Percentiles rank a stretch among this genome's conserved stretches.
Evolutionary conservation across 2,329 filamentous ascomycete species (phyloP).

Genomic region (Tolypocladium pustulatum): DNA sequence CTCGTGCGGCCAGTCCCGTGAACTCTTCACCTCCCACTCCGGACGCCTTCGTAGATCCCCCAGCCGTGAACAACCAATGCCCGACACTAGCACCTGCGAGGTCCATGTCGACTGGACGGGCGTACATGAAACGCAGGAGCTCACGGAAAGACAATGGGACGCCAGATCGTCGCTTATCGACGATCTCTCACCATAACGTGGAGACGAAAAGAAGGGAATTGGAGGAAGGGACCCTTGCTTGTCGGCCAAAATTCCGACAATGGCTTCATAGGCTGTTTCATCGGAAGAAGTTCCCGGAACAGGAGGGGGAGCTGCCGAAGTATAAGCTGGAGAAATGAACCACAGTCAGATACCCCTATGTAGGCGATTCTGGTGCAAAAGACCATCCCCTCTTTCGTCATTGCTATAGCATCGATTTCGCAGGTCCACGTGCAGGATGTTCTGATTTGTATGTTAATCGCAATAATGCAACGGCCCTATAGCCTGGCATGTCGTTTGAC

Average conservation of each 20-base stretch:
- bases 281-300: not conserved
- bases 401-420: too few relatives aligned
- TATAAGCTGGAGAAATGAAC: not conserved
- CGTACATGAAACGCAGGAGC: slow-evolving; percentile 14
- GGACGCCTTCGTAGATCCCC: not conserved
- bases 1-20: slow-evolving; percentile 2
- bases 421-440: too few relatives aligned
- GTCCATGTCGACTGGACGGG: slow-evolving; percentile 13
- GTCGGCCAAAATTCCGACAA: slow-evolving; percentile 4
- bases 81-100: slow-evolving; percentile 5
- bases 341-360: not conserved
- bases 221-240: not conserved
- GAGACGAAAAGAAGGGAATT: not conserved
- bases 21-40: not conserved
- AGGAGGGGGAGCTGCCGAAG: not conserved
- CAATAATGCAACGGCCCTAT: too few relatives aligned
- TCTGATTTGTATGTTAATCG: too few relatives aligned
- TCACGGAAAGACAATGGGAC: slow-evolving; percentile 3
- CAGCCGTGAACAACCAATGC: not conserved
- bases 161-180: not conserved
- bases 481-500: too few relatives aligned
- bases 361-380: not conserved
- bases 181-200: not conserved
- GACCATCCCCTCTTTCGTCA: too few relatives aligned
- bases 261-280: slow-evolving; percentile 8